phyloP scores from a whole-genome alignment of 805 yeast genomes.

The Cyberlindnera samutprakarnensis region DNA sequence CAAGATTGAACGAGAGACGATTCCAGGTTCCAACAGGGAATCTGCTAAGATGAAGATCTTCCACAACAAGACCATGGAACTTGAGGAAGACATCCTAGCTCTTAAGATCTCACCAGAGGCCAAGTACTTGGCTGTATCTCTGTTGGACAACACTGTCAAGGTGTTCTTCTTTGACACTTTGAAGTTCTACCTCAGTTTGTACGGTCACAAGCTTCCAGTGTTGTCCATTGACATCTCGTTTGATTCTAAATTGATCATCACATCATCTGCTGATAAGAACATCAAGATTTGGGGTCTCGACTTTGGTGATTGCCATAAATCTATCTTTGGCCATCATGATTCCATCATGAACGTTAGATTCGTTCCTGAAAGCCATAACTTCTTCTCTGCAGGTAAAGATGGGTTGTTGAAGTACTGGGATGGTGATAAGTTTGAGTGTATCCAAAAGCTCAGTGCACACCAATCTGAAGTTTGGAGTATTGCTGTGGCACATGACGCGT shows the following conservation, averaged over 20 bases:
- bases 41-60: constrained; percentile 49
- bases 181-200: constrained; percentile 80
- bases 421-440: constrained; percentile 92
- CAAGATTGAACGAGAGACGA: constrained; percentile 53
- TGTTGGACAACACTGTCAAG: constrained; percentile 92
- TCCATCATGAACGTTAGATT: constrained; percentile 85
- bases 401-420: constrained; percentile 94
- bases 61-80: constrained; percentile 77
- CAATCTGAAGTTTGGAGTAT: constrained; percentile 93
- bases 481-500: constrained; percentile 67
- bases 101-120: constrained; percentile 77
- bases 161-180: constrained; percentile 82
- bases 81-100: constrained; percentile 77
- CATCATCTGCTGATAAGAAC: constrained; percentile 96
- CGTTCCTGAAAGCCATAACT: constrained; percentile 79
- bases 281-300: constrained; percentile 98
- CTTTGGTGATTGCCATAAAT: constrained; percentile 97
- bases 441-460: constrained; percentile 81
- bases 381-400: constrained; percentile 87
- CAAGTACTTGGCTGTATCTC: constrained; percentile 70
- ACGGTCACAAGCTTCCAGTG: constrained; percentile 96
- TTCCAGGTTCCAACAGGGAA: constrained; percentile 56
- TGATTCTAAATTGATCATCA: constrained; percentile 81
- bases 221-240: constrained; percentile 83
- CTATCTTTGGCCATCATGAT: constrained; percentile 95